Evolutionary conservation across 306 rosid species (phyloP).

Genomic region (Datisca glomerata): DNA sequence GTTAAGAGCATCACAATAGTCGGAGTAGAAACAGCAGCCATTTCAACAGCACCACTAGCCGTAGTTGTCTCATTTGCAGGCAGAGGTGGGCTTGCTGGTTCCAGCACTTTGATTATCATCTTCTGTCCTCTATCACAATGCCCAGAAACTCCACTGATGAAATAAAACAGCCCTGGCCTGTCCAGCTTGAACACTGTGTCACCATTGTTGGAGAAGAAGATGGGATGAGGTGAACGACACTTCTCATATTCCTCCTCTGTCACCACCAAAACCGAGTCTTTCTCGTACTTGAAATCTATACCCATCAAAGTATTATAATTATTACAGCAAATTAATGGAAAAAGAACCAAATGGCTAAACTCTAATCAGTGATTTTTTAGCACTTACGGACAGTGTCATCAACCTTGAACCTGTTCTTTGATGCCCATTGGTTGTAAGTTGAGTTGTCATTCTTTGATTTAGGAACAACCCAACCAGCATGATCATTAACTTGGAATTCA

Average conservation of each 20-base stretch:
- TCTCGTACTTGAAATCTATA: conserved; percentile 46
- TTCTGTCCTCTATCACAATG: conserved; percentile 67
- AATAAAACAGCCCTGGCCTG: conserved; percentile 56
- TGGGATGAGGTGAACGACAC: conserved; percentile 45
- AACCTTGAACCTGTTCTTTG: conserved; percentile 49
- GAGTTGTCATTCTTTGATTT: conserved; percentile 20
- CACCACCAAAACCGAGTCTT: conserved; percentile 72
- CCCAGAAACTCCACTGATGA: conserved; percentile 73
- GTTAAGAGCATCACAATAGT: conserved; percentile 8
- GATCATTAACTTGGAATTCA: conserved; percentile 54
- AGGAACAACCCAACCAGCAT: conserved; percentile 54
- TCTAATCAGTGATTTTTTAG: too few species aligned
- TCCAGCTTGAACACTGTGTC: conserved; percentile 29
- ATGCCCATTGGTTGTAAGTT: conserved; percentile 64
- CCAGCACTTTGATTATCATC: conserved; percentile 65
- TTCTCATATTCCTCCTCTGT: conserved; percentile 53
- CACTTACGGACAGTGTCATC: conserved; percentile 63
- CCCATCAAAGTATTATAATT: not conserved
- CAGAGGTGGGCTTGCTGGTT: conserved; percentile 25
- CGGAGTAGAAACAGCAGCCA: conserved; percentile 9
- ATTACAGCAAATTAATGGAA: not conserved
- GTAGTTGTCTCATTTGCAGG: conserved; percentile 11
- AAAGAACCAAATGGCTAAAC: not conserved
- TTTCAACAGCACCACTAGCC: conserved; percentile 14
- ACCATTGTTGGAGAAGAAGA: conserved; percentile 57